These are phyloP conservation scores for Xylaria sp. DNA, from an alignment of 2,329 filamentous ascomycete genomes.

Conservation along the genomic window DNA sequence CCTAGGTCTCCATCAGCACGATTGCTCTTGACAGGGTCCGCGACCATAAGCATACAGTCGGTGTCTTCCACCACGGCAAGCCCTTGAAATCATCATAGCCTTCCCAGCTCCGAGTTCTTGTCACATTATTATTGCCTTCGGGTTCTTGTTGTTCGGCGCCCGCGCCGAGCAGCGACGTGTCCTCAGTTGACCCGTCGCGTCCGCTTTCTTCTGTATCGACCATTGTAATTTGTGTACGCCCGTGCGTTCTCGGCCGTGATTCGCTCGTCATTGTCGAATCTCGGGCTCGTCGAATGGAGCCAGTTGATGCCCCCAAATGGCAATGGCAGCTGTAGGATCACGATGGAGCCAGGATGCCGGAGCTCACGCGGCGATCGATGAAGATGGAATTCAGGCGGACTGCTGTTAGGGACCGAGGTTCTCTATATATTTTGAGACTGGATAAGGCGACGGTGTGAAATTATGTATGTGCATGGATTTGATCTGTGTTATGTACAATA, in stretches of 20 bases:
- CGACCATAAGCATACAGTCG: slow-evolving; percentile 62
- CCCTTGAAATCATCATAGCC: slow-evolving; percentile 67
- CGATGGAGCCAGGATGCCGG: background rate
- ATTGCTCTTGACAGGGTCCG: background rate
- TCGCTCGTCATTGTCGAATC: slow-evolving; percentile 42
- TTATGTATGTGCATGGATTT: background rate
- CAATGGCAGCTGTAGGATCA: background rate
- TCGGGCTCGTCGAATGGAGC: background rate
- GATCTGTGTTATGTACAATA: slow-evolving; percentile 1
- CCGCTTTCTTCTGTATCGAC: slow-evolving; percentile 41
- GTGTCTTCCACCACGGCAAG: slow-evolving; percentile 69
- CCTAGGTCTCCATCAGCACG: slow-evolving; percentile 57
- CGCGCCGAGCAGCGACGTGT: slow-evolving; percentile 53
- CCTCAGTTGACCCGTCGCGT: slow-evolving; percentile 47
- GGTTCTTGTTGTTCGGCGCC: slow-evolving; percentile 38
- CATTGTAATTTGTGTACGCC: slow-evolving; percentile 40
- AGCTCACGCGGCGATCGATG: background rate
- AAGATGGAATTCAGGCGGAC: background rate
- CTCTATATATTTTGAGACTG: background rate
- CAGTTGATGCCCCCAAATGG: background rate
- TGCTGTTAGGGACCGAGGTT: background rate
- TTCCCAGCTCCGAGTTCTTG: slow-evolving; percentile 55
- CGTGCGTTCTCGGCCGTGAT: slow-evolving; percentile 33
- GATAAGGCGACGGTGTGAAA: slow-evolving; percentile 2
- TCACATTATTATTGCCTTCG: slow-evolving; percentile 32